Base-by-base conservation (phyloP, 2,329 filamentous ascomycete species). In the Anthostomella pinea region DNA sequence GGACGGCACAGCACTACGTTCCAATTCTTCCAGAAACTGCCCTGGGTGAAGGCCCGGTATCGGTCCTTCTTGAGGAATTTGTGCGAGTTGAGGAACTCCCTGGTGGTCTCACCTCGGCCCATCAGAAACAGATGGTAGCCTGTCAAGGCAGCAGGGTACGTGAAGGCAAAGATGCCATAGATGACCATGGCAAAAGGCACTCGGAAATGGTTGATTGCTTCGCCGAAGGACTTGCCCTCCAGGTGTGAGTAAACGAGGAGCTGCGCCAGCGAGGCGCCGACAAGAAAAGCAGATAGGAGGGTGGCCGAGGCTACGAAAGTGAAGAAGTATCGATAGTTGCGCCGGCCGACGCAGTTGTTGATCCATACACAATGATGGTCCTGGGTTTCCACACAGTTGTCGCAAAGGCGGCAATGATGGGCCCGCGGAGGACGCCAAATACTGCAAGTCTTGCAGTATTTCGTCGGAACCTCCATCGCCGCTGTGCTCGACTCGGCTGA, bases 311-410 rank as follows among this genome's bases (percentile, higher is more conserved):
- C 80, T 48, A 98, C 82, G 63, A 96, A 98, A 8, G 85, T 78
- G 61, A 97, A 96, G 65, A 98, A 98, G 64, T 91, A 97, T 46
- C 93, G 87, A 67, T 98, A 98, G 67, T 98, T 98, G 54, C 93
- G 87, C 49, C 91, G 84, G 27, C 93, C 93, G 32, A 98, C 85
- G 50, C 93, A 98, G 62, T 98, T 98, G 67, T 98, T 98, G 46
- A 98, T 78, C 93, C 93, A 98, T 11, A 97, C 90, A 57, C 93
- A 98, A 65, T 98, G 93, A 58, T 98, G 93, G 57, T 98, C 93
- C 51, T 96, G 88, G 0, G 89, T 95, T 64, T 98, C 93, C 42
- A 98, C 79, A 61, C 93, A 98, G 62, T 94, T 96, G 65, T 98
- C 91, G 66, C 93, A 98, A 18, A 95, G 77, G 39, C 93, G 86